phyloP scores from a whole-genome alignment of 2,329 filamentous ascomycete genomes.

The Dactylellina cionopaga region DNA sequence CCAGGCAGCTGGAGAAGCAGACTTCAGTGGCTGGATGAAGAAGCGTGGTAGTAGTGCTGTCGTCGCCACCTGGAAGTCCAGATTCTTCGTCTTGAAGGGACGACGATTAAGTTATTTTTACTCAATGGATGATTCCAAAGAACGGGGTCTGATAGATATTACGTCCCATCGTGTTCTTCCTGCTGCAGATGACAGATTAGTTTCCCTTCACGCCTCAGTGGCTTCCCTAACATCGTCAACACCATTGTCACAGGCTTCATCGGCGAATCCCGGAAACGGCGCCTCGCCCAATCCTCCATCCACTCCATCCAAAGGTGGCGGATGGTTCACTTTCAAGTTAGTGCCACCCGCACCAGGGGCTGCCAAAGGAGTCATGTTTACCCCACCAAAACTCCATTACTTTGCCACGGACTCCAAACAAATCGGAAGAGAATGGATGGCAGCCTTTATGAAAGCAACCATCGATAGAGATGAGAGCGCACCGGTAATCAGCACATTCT shows the following conservation, averaged over 20 bases:
- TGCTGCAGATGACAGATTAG: conserved; percentile 88
- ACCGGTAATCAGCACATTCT: conserved; percentile 88
- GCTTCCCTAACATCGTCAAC: conserved; percentile 78
- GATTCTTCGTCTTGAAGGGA: conserved; percentile 93
- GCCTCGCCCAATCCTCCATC: conserved; percentile 56
- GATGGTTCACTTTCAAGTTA: conserved; percentile 97
- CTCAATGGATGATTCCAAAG: conserved; percentile 87
- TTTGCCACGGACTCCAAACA: conserved; percentile 93
- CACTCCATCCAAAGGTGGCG: conserved; percentile 66
- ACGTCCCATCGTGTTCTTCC: conserved; percentile 96
- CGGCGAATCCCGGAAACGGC: conserved; percentile 63
- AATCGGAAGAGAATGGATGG: conserved; percentile 95
- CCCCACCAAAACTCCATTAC: conserved; percentile 95
- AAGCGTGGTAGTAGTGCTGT: conserved; percentile 90
- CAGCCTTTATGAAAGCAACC: conserved; percentile 96
- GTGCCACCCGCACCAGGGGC: conserved; percentile 88
- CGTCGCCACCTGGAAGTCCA: conserved; percentile 97
- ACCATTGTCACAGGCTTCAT: conserved; percentile 69
- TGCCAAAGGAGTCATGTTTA: conserved; percentile 93
- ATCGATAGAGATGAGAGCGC: conserved; percentile 88
- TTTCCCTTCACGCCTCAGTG: conserved; percentile 88
- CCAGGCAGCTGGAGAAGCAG: conserved; percentile 84
- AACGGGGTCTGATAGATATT: conserved; percentile 96
- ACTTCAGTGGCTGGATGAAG: conserved; percentile 99
- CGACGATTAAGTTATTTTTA: conserved; percentile 95